Evolutionary conservation across 2,329 filamentous ascomycete genomes (phyloP).

Genomic region (Ophiostoma pallidulum): DNA sequence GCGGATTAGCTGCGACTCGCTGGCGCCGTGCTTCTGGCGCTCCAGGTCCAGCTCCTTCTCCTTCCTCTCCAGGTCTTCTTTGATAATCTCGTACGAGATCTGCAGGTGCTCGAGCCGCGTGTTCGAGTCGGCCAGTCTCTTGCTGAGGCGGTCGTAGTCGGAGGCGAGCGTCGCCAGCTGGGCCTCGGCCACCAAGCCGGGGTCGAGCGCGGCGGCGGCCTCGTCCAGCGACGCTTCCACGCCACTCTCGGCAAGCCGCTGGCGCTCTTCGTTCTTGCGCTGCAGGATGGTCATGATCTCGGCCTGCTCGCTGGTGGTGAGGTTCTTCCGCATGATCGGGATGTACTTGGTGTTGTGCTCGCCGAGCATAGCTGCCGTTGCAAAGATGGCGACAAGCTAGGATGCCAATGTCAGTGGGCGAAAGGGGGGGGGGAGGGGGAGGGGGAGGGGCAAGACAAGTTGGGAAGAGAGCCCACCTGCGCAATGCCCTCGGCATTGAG

Average conservation of each 20-base stretch:
- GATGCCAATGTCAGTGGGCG: no score
- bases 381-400: conserved; percentile 31
- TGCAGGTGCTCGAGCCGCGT: conserved; percentile 51
- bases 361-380: conserved; percentile 21
- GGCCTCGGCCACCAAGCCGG: conserved; percentile 48
- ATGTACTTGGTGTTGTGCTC: conserved; percentile 23
- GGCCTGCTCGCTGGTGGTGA: conserved; percentile 29
- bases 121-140: conserved; percentile 49
- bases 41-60: conserved; percentile 46
- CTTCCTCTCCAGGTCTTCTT: conserved; percentile 50
- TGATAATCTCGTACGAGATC: conserved; percentile 54
- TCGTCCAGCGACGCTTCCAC: conserved; percentile 29
- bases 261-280: conserved; percentile 36
- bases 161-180: conserved; percentile 41
- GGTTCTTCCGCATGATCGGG: conserved; percentile 23
- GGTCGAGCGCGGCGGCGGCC: conserved; percentile 36
- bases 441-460: background rate
- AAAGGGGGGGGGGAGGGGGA: background rate
- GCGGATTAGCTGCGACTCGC: conserved; percentile 42
- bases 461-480: background rate
- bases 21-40: conserved; percentile 43
- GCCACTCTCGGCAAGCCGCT: conserved; percentile 25
- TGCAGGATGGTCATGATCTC: conserved; percentile 41
- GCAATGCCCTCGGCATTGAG: conserved; percentile 17
- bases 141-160: conserved; percentile 44